These are phyloP conservation scores for Neoascochyta sp. DNA, from an alignment of 2,329 filamentous ascomycete genomes.

Conservation along the genomic window DNA sequence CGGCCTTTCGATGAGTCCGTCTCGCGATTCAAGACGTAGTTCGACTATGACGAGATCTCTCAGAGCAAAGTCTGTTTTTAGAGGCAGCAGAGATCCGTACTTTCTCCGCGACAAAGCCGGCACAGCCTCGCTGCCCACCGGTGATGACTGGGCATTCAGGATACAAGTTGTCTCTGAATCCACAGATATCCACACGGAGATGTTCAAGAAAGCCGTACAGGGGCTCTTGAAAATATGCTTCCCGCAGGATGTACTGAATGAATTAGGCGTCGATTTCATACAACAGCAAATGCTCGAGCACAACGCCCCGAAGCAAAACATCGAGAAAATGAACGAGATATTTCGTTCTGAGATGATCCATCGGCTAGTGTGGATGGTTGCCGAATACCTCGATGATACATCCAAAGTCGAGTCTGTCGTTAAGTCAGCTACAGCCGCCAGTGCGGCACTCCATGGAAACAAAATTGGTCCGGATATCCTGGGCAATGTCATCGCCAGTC, in stretches of 20 bases:
- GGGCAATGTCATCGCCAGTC: conserved; percentile 1
- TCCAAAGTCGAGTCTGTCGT: conserved; percentile 12
- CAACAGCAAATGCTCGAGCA: conserved; percentile 20
- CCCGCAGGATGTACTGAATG: conserved; percentile 18
- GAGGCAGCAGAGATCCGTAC: conserved; percentile 3
- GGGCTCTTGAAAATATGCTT: conserved; percentile 28
- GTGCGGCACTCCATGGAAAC: conserved; percentile 8
- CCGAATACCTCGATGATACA: conserved; percentile 14
- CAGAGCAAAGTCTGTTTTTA: conserved; percentile 1
- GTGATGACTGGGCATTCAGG: conserved; percentile 21
- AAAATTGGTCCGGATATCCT: conserved; percentile 4
- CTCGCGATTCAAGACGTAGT: neutral
- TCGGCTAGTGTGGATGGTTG: conserved; percentile 17
- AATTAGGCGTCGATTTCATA: conserved; percentile 18
- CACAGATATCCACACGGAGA: conserved; percentile 8
- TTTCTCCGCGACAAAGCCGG: neutral
- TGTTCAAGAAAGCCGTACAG: conserved; percentile 23
- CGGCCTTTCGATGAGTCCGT: neutral
- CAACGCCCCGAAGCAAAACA: conserved; percentile 11
- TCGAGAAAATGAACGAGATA: conserved; percentile 10
- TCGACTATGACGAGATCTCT: neutral
- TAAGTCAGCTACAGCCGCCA: conserved; percentile 7
- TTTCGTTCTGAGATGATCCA: conserved; percentile 20
- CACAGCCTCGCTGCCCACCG: conserved; percentile 6
- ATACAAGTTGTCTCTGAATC: conserved; percentile 19